Evolutionary conservation across 441 rosid species (phyloP).

Genomic region (Populus hybrid): DNA sequence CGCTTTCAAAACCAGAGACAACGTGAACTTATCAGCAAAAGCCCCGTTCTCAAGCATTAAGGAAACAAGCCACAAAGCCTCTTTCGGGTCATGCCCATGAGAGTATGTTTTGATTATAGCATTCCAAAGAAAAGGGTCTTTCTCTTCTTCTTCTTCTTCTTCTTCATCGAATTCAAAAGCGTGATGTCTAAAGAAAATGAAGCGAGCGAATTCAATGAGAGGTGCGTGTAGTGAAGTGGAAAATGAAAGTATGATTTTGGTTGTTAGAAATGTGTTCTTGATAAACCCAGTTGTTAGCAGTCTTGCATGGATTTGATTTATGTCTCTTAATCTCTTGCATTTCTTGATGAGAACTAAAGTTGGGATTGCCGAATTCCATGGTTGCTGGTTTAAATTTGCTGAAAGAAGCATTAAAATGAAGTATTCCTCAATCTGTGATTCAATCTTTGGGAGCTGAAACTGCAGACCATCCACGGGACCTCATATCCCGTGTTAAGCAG

Average conservation of each 20-base stretch:
- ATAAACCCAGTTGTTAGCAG: slow-evolving; percentile 60
- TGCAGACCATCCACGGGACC: background rate
- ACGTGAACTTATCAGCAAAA: slow-evolving; percentile 51
- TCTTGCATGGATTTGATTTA: slow-evolving; percentile 53
- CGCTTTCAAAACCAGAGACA: slow-evolving; percentile 73
- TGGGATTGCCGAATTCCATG: slow-evolving; percentile 54
- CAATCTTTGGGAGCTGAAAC: background rate
- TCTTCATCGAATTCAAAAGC: slow-evolving; percentile 15
- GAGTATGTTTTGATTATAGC: slow-evolving; percentile 69
- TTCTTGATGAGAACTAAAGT: slow-evolving; percentile 42
- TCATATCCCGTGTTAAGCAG: background rate
- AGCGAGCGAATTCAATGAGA: slow-evolving; percentile 57
- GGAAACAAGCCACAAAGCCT: slow-evolving; percentile 45
- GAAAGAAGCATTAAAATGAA: slow-evolving; percentile 37
- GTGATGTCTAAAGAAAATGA: slow-evolving; percentile 41
- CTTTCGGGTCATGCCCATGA: slow-evolving; percentile 55
- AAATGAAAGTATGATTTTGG: slow-evolving; percentile 50
- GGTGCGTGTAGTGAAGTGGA: slow-evolving; percentile 42
- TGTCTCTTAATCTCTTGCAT: slow-evolving; percentile 42
- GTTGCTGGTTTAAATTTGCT: slow-evolving; percentile 39
- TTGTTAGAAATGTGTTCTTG: slow-evolving; percentile 39
- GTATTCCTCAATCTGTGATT: background rate
- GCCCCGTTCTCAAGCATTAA: slow-evolving; percentile 62
- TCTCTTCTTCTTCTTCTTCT: slow-evolving; percentile 18
- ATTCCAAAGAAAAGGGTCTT: slow-evolving; percentile 77